Base-by-base conservation (phyloP, 352 stramenopile genomes). In the Pythium utonaiense region DNA sequence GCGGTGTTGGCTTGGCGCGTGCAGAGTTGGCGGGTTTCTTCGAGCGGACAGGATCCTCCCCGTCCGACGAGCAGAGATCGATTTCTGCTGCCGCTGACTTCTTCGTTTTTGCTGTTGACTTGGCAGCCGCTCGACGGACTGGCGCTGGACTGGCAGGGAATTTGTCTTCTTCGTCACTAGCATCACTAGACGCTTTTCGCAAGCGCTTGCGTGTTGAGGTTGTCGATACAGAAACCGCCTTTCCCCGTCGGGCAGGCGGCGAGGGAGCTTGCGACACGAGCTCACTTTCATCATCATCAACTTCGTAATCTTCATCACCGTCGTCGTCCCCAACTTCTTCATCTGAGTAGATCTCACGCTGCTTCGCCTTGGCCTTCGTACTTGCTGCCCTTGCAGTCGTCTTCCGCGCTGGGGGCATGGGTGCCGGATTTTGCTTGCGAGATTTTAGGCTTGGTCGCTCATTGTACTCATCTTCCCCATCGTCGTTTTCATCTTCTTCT, bases 291-390 rank as follows among this genome's bases (percentile, higher is more conserved):
- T 74, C 66, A 4, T 78, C 67, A 2, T 74, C 69, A 52, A 80
- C 67, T 28, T 89, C 74, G 25, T 74, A 89, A 41, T 89, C 76
- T 22, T 88, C 81, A 41, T 89, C 77, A 17, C 67, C 75, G 48
- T 91, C 81, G 62, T 88, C 68, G 21, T 83, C 78, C 22, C 53
- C 57, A 12, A 74, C 53, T 38, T 74, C 60, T 7, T 88, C 75
- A 34, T 81, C 71, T 0, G 75, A 89, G 19, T 75, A 55, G 31
- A 79, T 61, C 2, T 62, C 62, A 30, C 62, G 53, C 31, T 66
- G 64, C 21, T 57, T 61, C 9, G 59, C 53, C 28, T 62, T 73
- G 9, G 51, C 68, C 27, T 73, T 83, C 16, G 60, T 31, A 34
- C 54, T 66, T 16, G 66, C 68, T 13, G 73, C 64, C 1, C 72